Conservation (phyloP, 1,284 basidiomycete species). For the Trichosporon sp. region DNA sequence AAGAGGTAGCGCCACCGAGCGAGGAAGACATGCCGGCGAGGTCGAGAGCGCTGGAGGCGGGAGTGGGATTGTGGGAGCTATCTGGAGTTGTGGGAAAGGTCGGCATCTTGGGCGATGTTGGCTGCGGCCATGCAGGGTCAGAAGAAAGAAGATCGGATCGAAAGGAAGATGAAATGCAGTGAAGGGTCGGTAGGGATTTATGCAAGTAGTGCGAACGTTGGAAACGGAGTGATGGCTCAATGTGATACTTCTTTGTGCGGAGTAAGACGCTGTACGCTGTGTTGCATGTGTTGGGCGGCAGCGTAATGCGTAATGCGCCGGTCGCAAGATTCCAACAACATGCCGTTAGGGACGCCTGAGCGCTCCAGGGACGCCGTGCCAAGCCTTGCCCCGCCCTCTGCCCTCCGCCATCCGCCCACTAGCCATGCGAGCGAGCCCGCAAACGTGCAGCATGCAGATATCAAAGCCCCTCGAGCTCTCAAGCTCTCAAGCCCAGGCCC, state of each 20-base stretch:
- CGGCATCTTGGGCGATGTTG: not conserved
- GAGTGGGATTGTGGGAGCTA: conserved; percentile 1
- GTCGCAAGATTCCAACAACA: not conserved
- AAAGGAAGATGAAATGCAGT: not conserved
- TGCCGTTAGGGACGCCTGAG: not conserved
- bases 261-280: not conserved
- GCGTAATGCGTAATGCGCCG: not conserved
- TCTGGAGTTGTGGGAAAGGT: not conserved
- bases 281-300: not conserved
- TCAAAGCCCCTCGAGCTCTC: not conserved
- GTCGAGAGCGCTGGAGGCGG: conserved; percentile 1
- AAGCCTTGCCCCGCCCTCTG: not conserved
- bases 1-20: not conserved
- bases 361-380: not conserved
- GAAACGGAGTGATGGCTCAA: not conserved
- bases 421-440: not conserved
- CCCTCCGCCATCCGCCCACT: not conserved
- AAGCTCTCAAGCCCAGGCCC: not conserved
- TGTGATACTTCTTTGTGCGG: not conserved
- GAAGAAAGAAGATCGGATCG: not conserved
- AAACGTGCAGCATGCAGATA: no score
- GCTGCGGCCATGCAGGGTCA: not conserved
- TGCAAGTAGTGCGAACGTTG: not conserved
- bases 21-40: conserved; percentile 2
- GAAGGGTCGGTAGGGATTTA: not conserved